Base-by-base conservation (phyloP, 495 filamentous ascomycete genomes). In the Aspergillus indologenus region DNA sequence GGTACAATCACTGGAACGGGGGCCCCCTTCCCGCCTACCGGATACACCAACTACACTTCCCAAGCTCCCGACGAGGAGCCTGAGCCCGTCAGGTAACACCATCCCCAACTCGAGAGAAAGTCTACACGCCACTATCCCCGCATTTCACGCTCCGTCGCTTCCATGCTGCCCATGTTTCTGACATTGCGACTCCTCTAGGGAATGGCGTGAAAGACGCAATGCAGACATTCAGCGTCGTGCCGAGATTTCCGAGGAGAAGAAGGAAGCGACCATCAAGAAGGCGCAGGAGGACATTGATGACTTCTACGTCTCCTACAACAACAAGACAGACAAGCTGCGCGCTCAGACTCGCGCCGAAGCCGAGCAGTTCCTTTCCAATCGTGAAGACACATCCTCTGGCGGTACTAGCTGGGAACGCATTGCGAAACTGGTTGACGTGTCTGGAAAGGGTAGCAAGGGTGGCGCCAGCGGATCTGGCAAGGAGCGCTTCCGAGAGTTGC, bases 221-320 rank as follows among this genome's bases (percentile, higher is more conserved):
- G 84, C 87, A 15, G 80, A 82, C 61, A 83, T 92, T 56, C 78
- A 87, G 58, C 88, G 88, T 67, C 90, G 91, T 60, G 87, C 87
- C 47, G 85, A 92, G 70, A 79, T 89, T 65, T 90, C 90, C 43
- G 82, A 84, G 26, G 76, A 83, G 49, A 89, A 90, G 73, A 95
- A 95, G 68, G 81, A 78, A 24, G 84, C 91, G 70, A 96, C 91
- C 8, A 75, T 96, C 67, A 84, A 87, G 71, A 90, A 90, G 61
- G 95, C 95, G 42, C 91, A 87, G 59, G 80, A 89, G 64, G 89
- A 91, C 70, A 92, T 98, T 58, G 94, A 99, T 66, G 95, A 96
- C 66, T 99, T 99, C 80, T 99, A 99, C 79, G 91, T 96, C 71
- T 96, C 96, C 71, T 99, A 99, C 83, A 96, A 96, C 77, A 87